Evolutionary conservation across 768 basidiomycete species (phyloP).

Genomic region (Kwoniella dendrophila): DNA sequence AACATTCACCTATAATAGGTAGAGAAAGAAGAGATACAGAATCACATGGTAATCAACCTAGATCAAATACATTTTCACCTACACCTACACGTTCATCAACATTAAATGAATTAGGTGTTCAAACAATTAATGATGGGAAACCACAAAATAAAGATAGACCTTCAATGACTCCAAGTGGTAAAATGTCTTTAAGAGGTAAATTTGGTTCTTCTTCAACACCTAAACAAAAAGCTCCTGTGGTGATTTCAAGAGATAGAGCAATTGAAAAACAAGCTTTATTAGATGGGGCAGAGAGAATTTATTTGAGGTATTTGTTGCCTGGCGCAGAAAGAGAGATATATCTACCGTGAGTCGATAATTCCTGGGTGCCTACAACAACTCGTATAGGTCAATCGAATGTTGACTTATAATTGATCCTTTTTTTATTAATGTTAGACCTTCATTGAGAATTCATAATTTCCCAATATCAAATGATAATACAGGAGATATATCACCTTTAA

Average conservation of each 20-base stretch:
- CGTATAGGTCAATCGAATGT: not conserved
- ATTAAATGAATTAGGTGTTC: not conserved
- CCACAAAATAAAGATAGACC: constrained; percentile 21
- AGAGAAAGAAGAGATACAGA: constrained; percentile 50
- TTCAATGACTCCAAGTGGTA: constrained; percentile 9
- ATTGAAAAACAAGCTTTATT: constrained; percentile 88
- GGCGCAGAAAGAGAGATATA: constrained; percentile 97
- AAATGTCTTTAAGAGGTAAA: constrained; percentile 24
- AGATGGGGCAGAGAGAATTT: constrained; percentile 93
- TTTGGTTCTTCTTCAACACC: constrained; percentile 14
- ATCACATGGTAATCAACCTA: constrained; percentile 33
- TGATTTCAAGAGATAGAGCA: constrained; percentile 87
- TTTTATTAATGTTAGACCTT: constrained; percentile 58
- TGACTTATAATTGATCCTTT: not conserved
- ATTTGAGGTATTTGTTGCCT: constrained; percentile 85
- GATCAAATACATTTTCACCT: constrained; percentile 23
- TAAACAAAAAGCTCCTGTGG: constrained; percentile 68
- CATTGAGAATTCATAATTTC: constrained; percentile 87
- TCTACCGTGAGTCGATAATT: constrained; percentile 64
- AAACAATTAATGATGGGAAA: constrained; percentile 1
- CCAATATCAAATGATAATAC: constrained; percentile 72
- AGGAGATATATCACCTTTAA: constrained; percentile 64
- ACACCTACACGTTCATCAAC: constrained; percentile 1
- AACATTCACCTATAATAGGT: not conserved
- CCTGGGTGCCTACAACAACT: no score